Conservation (phyloP, 805 yeast species). For the Candida wancherniae region DNA sequence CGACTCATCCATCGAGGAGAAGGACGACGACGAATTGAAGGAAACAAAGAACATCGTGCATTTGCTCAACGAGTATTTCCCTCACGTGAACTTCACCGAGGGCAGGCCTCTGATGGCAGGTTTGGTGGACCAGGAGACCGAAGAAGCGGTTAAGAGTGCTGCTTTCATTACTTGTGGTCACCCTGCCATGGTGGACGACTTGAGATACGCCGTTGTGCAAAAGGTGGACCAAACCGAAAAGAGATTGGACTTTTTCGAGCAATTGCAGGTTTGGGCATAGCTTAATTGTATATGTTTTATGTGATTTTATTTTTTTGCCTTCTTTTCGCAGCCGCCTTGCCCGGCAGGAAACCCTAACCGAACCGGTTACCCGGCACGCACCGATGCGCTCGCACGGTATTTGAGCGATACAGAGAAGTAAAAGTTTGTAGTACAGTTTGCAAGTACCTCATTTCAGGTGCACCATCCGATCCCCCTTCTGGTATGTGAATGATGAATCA, state of each 20-base stretch:
- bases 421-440: too few relatives aligned
- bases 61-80: constrained; percentile 11
- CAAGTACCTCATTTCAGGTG: too few relatives aligned
- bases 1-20: constrained; percentile 6
- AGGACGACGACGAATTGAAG: constrained; percentile 4
- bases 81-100: constrained; percentile 15
- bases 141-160: constrained; percentile 38
- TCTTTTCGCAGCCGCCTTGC: too few relatives aligned
- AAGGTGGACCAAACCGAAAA: constrained; percentile 16
- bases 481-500: constrained; percentile 20
- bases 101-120: constrained; percentile 44
- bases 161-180: constrained; percentile 32
- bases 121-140: constrained; percentile 34
- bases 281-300: neutral
- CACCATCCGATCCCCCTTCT: too few relatives aligned
- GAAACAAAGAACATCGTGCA: constrained; percentile 3
- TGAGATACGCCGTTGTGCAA: constrained; percentile 19
- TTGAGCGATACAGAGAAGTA: too few relatives aligned
- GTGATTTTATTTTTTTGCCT: too few relatives aligned
- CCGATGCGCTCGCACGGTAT: too few relatives aligned
- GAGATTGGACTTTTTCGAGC: constrained; percentile 18
- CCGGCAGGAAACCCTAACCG: too few relatives aligned
- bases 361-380: too few relatives aligned
- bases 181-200: constrained; percentile 30
- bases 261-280: constrained; percentile 22